Percentiles rank a stretch among this genome's conserved stretches.
Evolutionary conservation across 306 rosid species (phyloP).

Genomic region (Astragalus glycyphyllos): DNA sequence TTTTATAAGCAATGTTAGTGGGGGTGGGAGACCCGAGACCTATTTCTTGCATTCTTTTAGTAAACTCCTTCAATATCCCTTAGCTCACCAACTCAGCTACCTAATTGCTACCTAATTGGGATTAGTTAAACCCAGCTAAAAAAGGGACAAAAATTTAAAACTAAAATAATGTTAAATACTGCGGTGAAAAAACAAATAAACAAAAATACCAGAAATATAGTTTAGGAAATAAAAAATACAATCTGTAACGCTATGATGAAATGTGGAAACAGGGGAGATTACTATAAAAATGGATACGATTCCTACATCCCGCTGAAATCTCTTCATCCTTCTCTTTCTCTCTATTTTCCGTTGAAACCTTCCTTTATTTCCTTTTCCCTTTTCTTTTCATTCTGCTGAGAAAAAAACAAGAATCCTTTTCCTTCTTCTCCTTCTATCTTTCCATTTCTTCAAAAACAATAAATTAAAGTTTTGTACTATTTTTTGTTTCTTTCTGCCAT

Average conservation of each 20-base stretch:
- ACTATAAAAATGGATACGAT: conserved; percentile 44
- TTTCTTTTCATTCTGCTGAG: background rate
- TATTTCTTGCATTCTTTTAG: too few species aligned
- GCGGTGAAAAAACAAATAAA: too few species aligned
- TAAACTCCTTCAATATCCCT: too few species aligned
- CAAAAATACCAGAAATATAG: too few species aligned
- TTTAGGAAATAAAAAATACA: background rate
- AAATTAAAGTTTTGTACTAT: background rate
- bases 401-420: conserved; percentile 6
- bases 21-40: too few species aligned
- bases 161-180: too few species aligned
- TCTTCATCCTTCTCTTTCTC: conserved; percentile 32
- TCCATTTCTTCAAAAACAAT: background rate
- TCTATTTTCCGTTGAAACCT: conserved; percentile 31
- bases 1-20: too few species aligned
- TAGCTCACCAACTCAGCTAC: too few species aligned
- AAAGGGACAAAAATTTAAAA: too few species aligned
- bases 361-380: conserved; percentile 9
- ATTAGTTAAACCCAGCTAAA: too few species aligned
- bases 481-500: conserved; percentile 29
- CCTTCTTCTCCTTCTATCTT: background rate
- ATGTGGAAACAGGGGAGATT: background rate
- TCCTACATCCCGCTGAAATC: conserved; percentile 32
- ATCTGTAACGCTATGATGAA: background rate
- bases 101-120: too few species aligned